Conservation (phyloP, 768 basidiomycete genomes). For the Pleurotus eryngii region DNA sequence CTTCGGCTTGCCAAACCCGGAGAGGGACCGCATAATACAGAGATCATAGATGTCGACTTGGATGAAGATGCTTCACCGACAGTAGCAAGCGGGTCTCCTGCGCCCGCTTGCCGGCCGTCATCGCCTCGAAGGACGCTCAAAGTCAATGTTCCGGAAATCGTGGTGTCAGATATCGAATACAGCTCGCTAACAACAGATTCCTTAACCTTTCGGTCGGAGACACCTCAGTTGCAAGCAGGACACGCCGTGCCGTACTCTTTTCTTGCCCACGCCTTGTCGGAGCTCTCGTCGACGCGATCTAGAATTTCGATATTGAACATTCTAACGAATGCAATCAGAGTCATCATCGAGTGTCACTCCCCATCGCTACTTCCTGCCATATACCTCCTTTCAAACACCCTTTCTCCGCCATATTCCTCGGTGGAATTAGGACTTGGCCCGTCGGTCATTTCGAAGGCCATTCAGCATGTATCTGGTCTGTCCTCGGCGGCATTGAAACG, state of each 20-base stretch:
- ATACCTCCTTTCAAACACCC: conserved; percentile 79
- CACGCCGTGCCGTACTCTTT: conserved; percentile 64
- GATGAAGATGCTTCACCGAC: conserved; percentile 6
- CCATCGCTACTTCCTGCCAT: conserved; percentile 70
- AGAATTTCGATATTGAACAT: conserved; percentile 66
- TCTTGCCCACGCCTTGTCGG: conserved; percentile 59
- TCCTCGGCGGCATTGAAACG: conserved; percentile 52
- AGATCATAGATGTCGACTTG: conserved; percentile 17
- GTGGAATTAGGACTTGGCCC: conserved; percentile 69
- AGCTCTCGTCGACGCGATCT: conserved; percentile 65
- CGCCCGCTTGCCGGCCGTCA: too few relatives aligned
- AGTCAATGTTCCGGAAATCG: too few relatives aligned
- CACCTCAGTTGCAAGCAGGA: conserved; percentile 39
- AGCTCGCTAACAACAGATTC: conserved; percentile 47
- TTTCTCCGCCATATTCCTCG: conserved; percentile 70
- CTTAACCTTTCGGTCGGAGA: conserved; percentile 35
- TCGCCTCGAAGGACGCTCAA: too few relatives aligned
- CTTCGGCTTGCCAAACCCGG: conserved; percentile 3
- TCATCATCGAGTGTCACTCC: conserved; percentile 63
- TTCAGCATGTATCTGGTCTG: conserved; percentile 72
- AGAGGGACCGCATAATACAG: background rate
- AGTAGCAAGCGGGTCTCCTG: too few relatives aligned
- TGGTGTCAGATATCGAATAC: conserved; percentile 15
- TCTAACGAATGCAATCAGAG: conserved; percentile 72
- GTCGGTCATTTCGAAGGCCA: conserved; percentile 63